phyloP scores from a whole-genome alignment of 768 basidiomycete species.

The Xerocomus spinulosus region DNA sequence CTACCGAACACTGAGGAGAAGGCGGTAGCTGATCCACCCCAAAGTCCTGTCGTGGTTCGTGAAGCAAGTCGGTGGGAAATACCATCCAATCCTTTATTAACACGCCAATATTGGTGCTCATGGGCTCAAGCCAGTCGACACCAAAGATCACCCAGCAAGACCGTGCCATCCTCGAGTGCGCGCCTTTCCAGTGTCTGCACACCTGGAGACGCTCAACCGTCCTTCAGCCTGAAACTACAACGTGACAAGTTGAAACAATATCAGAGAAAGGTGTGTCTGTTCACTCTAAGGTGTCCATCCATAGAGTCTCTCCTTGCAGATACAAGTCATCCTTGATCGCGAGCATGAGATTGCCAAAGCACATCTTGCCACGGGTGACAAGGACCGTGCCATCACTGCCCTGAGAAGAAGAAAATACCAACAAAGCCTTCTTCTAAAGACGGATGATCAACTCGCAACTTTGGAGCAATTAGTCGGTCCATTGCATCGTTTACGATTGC shows the following conservation, averaged over 20 bases:
- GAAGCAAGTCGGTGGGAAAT: slow-evolving; percentile 16
- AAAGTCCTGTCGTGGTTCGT: slow-evolving; percentile 11
- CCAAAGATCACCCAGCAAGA: slow-evolving; percentile 94
- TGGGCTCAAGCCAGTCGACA: slow-evolving; percentile 69
- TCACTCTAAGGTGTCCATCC: background rate
- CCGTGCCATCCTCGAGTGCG: slow-evolving; percentile 92
- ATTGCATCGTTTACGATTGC: background rate
- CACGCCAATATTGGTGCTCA: slow-evolving; percentile 22
- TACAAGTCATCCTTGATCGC: slow-evolving; percentile 79
- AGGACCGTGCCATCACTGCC: slow-evolving; percentile 83
- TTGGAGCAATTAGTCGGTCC: slow-evolving; percentile 78
- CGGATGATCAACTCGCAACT: slow-evolving; percentile 84
- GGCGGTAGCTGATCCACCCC: slow-evolving; percentile 5
- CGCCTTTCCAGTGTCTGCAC: slow-evolving; percentile 20
- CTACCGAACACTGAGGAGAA: slow-evolving; percentile 6
- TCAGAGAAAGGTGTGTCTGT: slow-evolving; percentile 72
- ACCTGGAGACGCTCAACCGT: slow-evolving; percentile 17
- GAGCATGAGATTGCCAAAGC: slow-evolving; percentile 87
- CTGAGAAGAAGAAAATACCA: slow-evolving; percentile 92
- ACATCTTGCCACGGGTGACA: slow-evolving; percentile 76
- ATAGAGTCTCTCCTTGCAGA: slow-evolving; percentile 40
- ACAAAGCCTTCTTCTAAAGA: slow-evolving; percentile 79
- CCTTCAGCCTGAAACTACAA: slow-evolving; percentile 83
- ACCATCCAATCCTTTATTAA: background rate
- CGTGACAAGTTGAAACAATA: slow-evolving; percentile 95